A percentile compares a stretch with the other conserved stretches of the same genome.
Conservation (phyloP, 305 asterid species). For the Solanum hybrid region DNA sequence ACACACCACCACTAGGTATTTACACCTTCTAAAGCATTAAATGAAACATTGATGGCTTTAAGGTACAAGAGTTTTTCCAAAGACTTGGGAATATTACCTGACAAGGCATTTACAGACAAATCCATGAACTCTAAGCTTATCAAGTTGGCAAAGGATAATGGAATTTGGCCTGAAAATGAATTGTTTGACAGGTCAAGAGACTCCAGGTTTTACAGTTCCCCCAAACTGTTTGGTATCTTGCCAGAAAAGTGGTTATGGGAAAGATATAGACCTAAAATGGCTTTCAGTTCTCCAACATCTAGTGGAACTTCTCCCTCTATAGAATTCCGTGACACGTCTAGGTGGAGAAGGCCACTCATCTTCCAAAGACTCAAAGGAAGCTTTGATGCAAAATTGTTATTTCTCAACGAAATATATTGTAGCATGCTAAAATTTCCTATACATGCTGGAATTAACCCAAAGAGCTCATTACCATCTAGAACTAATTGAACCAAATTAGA, state of each 20-base stretch:
- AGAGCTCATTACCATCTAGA: not conserved
- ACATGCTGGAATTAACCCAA: not conserved
- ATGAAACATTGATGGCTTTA: not conserved
- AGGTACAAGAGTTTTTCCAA: not conserved
- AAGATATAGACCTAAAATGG: not conserved
- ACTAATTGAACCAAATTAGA: not conserved
- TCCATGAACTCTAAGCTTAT: not conserved
- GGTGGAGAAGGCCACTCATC: not conserved
- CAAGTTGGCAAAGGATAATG: not conserved
- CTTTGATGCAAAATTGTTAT: not conserved
- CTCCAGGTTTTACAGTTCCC: not conserved
- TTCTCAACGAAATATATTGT: not conserved
- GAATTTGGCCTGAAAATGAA: not conserved
- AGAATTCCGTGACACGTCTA: not conserved
- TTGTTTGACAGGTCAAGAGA: not conserved
- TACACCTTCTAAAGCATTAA: not conserved
- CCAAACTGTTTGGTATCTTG: not conserved
- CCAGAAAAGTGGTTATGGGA: not conserved
- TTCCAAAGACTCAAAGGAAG: not conserved
- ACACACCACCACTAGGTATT: not conserved
- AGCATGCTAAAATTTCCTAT: not conserved
- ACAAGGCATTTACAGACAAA: not conserved
- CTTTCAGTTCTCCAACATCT: not conserved
- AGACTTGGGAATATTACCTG: not conserved
- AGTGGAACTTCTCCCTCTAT: not conserved